Evolutionary conservation across 768 basidiomycete species (phyloP).

Genomic region (Lactarius akahatsu): DNA sequence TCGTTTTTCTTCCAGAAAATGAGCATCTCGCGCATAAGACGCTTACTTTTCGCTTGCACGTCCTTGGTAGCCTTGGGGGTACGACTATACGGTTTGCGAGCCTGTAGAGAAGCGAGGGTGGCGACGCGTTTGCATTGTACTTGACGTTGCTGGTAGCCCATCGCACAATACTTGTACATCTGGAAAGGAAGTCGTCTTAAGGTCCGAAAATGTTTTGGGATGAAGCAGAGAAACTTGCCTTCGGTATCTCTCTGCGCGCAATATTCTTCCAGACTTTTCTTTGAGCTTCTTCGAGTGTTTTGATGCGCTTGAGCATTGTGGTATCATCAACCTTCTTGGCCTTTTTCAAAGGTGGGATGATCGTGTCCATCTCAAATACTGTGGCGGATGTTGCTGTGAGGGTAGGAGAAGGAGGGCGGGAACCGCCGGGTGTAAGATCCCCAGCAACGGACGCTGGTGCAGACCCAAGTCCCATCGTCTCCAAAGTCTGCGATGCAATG

Average conservation of each 20-base stretch:
- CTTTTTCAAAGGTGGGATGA: conserved; percentile 66
- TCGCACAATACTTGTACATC: conserved; percentile 78
- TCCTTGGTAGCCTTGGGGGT: conserved; percentile 81
- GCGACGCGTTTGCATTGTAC: conserved; percentile 75
- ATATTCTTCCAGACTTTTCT: conserved; percentile 90
- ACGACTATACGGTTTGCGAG: conserved; percentile 69
- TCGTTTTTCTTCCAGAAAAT: conserved; percentile 98
- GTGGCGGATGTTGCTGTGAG: conserved; percentile 53
- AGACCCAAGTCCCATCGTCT: conserved; percentile 51
- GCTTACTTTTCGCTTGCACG: conserved; percentile 78
- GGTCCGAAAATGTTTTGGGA: neutral
- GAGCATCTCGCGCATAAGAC: conserved; percentile 93
- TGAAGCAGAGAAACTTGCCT: conserved; percentile 45
- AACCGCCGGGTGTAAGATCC: conserved; percentile 69
- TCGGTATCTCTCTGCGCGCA: conserved; percentile 78
- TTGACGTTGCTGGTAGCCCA: conserved; percentile 64
- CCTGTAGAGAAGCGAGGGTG: conserved; percentile 71
- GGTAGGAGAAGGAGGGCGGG: conserved; percentile 68
- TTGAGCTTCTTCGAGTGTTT: conserved; percentile 78
- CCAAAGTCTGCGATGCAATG: conserved; percentile 51
- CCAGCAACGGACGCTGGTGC: conserved; percentile 56
- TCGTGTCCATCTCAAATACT: conserved; percentile 71
- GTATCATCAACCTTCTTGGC: conserved; percentile 76
- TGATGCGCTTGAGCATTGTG: conserved; percentile 71
- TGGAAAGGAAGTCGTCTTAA: conserved; percentile 34